phyloP scores from a whole-genome alignment of 441 rosid species.

The Populus hybrid region DNA sequence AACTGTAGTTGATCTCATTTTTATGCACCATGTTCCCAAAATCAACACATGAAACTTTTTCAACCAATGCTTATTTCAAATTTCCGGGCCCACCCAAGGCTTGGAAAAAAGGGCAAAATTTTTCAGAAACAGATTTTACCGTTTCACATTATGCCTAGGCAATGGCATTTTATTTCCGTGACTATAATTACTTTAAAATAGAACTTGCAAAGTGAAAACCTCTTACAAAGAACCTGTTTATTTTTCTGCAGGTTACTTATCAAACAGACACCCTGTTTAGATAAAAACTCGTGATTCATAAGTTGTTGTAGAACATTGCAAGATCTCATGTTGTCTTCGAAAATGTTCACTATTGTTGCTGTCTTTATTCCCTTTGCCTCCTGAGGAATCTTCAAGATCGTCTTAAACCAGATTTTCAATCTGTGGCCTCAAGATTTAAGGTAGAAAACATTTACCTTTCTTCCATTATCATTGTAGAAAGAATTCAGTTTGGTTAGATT shows the following conservation, averaged over 20 bases:
- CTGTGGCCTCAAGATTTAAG: constrained; percentile 93
- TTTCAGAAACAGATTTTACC: constrained; percentile 92
- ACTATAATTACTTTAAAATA: constrained; percentile 10
- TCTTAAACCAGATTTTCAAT: constrained; percentile 96
- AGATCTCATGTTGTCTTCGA: constrained; percentile 86
- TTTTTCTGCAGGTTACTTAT: constrained; percentile 73
- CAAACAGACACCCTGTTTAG: constrained; percentile 80
- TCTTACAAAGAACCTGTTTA: constrained; percentile 19
- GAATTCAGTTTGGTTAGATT: not conserved
- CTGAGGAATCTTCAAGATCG: constrained; percentile 82
- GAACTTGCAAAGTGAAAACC: constrained; percentile 15
- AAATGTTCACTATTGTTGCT: constrained; percentile 72
- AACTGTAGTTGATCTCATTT: constrained; percentile 34
- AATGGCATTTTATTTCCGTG: constrained; percentile 57
- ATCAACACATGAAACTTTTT: constrained; percentile 82
- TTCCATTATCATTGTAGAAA: not conserved
- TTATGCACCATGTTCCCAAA: constrained; percentile 91
- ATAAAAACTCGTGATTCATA: constrained; percentile 98
- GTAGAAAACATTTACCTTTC: constrained; percentile 30
- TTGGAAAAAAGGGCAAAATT: constrained; percentile 87
- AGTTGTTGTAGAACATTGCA: constrained; percentile 88
- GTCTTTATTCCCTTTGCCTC: no score
- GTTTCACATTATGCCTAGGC: constrained; percentile 97
- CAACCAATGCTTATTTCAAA: constrained; percentile 89
- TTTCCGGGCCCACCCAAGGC: constrained; percentile 53